Evolutionary conservation across 177 flowering plant genomes (phyloP), one percentile per base, ranked within the genome.

Genomic region (Tripterygium wilfordii): DNA sequence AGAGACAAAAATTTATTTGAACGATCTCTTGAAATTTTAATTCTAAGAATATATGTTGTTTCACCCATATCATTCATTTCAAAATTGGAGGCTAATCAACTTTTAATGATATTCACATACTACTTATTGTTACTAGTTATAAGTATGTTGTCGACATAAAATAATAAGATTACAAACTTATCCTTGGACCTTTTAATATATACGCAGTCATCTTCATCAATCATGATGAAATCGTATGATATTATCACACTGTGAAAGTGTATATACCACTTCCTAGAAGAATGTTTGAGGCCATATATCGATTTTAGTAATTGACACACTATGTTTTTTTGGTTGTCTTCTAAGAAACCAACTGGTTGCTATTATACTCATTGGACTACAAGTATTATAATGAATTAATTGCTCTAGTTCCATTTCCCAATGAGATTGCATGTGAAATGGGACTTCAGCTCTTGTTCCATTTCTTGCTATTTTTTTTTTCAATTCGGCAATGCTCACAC

Each of bases 401-500:
- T n/a, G n/a, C n/a, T n/a, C n/a, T n/a, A n/a, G n/a, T n/a, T n/a
- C n/a, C n/a, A n/a, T n/a, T n/a, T n/a, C n/a, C n/a, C n/a, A n/a
- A n/a, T n/a, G n/a, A n/a, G n/a, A n/a, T n/a, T n/a, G n/a, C n/a
- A n/a, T n/a, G n/a, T 58, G 19, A 9, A 58, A 26, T 19, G 55
- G 37, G 8, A 2, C 0, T 1, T 30, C 3, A 0, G 50, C 45
- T 13, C 45, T 43, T 8, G 10, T 10, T 10, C 15, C 49, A 5
- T 42, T 54, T 1, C 41, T 60, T 60, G 15, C 47, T 23, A 23
- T n/a, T 42, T 13, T 5, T 12, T 14, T 42, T 37, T 42, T 29
- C 8, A 20, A 10, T 45, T 17, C 47, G 13, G 23, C 42, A 63
- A 21, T 15, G 20, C 17, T 57, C 63, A 42, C 41, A 57, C 1